Evolutionary conservation across 1,284 basidiomycete species (phyloP).

Genomic region (Inonotus obliquus): DNA sequence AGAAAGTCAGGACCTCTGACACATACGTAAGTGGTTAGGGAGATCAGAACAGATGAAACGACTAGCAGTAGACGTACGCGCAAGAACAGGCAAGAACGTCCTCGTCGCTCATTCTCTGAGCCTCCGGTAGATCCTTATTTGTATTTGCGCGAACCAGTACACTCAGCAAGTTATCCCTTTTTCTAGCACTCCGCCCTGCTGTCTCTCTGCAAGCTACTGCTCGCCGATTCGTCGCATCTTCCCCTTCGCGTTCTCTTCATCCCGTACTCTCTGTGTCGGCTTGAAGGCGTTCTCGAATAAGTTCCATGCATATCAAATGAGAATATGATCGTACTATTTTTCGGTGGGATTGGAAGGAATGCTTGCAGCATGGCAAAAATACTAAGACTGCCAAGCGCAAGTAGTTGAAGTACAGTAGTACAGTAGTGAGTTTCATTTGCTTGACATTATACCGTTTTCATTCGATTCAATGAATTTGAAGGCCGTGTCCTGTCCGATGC

Average conservation of each 20-base stretch:
- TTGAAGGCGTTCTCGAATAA: conserved; percentile 12
- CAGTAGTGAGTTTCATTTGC: too few species aligned
- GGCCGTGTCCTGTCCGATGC: too few species aligned
- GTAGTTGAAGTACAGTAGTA: too few species aligned
- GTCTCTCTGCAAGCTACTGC: conserved; percentile 38
- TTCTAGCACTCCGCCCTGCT: conserved; percentile 28
- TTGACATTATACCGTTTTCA: too few species aligned
- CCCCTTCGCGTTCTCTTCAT: conserved; percentile 22
- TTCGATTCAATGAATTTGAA: too few species aligned
- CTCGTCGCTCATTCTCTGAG: conserved; percentile 45
- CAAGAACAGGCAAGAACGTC: conserved; percentile 58
- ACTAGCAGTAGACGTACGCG: conserved; percentile 31
- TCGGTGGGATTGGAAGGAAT: conserved; percentile 20
- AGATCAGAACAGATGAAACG: conserved; percentile 20
- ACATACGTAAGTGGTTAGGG: neutral
- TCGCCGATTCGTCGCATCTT: conserved; percentile 34
- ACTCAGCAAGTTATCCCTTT: conserved; percentile 30
- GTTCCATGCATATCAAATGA: neutral
- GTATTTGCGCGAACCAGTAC: conserved; percentile 44
- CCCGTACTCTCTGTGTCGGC: conserved; percentile 28
- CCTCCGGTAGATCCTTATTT: conserved; percentile 37
- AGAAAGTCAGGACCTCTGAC: conserved; percentile 42
- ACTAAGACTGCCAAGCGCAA: too few species aligned
- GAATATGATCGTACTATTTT: conserved; percentile 20
- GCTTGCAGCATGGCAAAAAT: conserved; percentile 16